Evolutionary conservation across 75 land plant species (phyloP).

Genomic region (Adiantum capillusveneris): DNA sequence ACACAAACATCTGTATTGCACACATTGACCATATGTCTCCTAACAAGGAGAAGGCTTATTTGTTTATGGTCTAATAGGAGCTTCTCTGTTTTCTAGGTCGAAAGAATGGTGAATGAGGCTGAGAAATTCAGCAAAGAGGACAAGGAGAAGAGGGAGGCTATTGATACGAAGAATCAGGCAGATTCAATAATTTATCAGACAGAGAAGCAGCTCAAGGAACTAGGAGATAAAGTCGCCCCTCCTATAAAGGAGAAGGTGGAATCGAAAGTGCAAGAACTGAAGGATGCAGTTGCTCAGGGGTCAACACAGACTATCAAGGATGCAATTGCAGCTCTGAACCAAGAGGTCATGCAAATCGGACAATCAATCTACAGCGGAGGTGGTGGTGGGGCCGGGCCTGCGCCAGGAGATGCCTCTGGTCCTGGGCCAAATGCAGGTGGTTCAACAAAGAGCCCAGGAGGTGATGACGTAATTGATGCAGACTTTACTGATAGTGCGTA

Average conservation of each 20-base stretch:
- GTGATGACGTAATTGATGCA: slow-evolving; percentile 80
- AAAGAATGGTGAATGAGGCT: slow-evolving; percentile 82
- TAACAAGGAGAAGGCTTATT: background rate
- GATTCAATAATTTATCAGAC: slow-evolving; percentile 78
- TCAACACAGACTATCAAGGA: slow-evolving; percentile 67
- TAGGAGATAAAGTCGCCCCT: slow-evolving; percentile 75
- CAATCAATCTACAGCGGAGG: slow-evolving; percentile 74
- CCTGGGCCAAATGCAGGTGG: slow-evolving; percentile 17
- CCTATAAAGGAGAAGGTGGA: slow-evolving; percentile 80
- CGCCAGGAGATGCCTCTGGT: slow-evolving; percentile 32
- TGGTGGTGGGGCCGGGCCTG: slow-evolving; percentile 24
- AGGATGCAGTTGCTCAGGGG: slow-evolving; percentile 64
- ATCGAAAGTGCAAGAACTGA: slow-evolving; percentile 66
- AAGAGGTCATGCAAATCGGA: slow-evolving; percentile 91
- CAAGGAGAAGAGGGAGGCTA: slow-evolving; percentile 85
- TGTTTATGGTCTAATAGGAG: background rate
- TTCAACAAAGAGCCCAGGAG: slow-evolving; percentile 32
- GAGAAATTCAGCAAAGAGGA: slow-evolving; percentile 76
- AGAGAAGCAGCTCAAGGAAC: slow-evolving; percentile 83
- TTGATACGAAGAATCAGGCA: slow-evolving; percentile 87
- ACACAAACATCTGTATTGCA: too few relatives aligned
- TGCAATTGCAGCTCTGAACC: slow-evolving; percentile 69
- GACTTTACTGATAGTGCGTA: slow-evolving; percentile 82
- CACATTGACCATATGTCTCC: too few relatives aligned
- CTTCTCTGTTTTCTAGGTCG: slow-evolving; percentile 40